Percentiles rank a stretch among this genome's conserved stretches.
Conservation (phyloP, 306 rosid species). For the Sindora glabra region DNA sequence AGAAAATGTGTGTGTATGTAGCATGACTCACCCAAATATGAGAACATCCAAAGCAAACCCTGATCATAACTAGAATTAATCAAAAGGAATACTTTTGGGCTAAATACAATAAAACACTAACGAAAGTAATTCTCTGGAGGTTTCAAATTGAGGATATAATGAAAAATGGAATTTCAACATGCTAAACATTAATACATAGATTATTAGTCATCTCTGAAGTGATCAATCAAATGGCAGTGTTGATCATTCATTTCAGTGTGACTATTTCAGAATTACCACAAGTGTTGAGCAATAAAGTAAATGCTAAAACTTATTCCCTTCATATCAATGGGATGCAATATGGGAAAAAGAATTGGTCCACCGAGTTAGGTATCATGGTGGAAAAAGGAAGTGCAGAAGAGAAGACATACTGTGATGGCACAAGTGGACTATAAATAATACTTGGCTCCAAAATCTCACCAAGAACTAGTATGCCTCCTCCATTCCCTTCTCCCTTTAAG, state of each 20-base stretch:
- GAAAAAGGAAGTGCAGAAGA: constrained; percentile 21
- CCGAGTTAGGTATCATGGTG: background rate
- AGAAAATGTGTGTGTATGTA: too few species aligned
- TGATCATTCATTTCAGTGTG: background rate
- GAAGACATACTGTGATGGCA: constrained; percentile 86
- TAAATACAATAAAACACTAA: background rate
- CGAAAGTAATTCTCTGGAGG: background rate
- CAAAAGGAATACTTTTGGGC: background rate
- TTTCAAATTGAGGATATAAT: background rate
- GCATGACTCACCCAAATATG: background rate
- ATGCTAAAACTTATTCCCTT: background rate
- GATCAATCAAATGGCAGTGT: background rate
- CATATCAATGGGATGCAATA: background rate
- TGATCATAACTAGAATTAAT: background rate
- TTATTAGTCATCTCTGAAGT: background rate
- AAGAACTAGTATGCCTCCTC: constrained; percentile 96
- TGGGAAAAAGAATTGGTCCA: background rate
- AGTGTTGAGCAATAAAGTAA: background rate
- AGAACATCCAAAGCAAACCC: background rate
- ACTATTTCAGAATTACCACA: background rate
- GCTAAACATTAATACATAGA: background rate
- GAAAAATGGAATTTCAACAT: background rate
- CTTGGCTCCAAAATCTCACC: constrained; percentile 94
- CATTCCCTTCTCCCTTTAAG: constrained; percentile 78
- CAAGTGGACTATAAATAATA: constrained; percentile 90